Evolutionary conservation across 1,139 yeast species (phyloP).

Genomic region (Pichia sp.): DNA sequence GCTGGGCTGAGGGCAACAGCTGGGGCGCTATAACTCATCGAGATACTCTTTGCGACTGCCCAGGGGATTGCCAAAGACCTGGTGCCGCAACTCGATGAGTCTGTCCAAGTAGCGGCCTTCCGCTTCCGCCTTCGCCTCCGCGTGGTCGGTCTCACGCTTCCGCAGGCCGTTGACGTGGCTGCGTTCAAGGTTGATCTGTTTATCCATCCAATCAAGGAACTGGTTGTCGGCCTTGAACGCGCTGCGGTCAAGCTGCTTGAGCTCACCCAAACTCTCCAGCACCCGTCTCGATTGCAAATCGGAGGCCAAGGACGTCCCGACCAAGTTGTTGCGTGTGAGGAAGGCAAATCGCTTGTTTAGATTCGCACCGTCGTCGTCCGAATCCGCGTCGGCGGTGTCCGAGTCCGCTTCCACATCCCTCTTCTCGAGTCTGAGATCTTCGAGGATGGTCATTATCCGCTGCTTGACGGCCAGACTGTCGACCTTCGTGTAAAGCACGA

Average conservation of each 20-base stretch:
- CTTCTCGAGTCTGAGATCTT: constrained; percentile 32
- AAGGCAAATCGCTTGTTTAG: constrained; percentile 8
- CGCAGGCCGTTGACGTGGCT: neutral
- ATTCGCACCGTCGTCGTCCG: neutral
- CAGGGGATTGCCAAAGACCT: constrained; percentile 73
- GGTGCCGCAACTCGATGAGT: constrained; percentile 59
- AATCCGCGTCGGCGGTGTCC: constrained; percentile 19
- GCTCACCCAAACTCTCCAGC: constrained; percentile 14
- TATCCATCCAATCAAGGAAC: constrained; percentile 61
- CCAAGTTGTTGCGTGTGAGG: constrained; percentile 7
- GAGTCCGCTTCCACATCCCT: constrained; percentile 1
- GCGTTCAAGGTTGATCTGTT: constrained; percentile 42
- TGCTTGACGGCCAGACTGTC: constrained; percentile 31
- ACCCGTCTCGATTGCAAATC: constrained; percentile 7
- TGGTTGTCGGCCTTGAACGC: constrained; percentile 28
- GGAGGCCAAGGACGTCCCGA: neutral
- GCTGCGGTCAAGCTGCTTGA: constrained; percentile 15
- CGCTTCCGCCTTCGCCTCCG: constrained; percentile 19
- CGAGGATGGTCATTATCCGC: constrained; percentile 40
- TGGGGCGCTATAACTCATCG: constrained; percentile 44
- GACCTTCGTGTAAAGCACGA: constrained; percentile 17
- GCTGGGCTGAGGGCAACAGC: neutral
- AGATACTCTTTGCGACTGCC: constrained; percentile 56
- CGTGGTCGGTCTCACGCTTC: constrained; percentile 9
- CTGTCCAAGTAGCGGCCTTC: constrained; percentile 38